These are phyloP conservation scores for Nemania sp. DNA, from an alignment of 2,329 filamentous ascomycete species.

Conservation along the genomic window DNA sequence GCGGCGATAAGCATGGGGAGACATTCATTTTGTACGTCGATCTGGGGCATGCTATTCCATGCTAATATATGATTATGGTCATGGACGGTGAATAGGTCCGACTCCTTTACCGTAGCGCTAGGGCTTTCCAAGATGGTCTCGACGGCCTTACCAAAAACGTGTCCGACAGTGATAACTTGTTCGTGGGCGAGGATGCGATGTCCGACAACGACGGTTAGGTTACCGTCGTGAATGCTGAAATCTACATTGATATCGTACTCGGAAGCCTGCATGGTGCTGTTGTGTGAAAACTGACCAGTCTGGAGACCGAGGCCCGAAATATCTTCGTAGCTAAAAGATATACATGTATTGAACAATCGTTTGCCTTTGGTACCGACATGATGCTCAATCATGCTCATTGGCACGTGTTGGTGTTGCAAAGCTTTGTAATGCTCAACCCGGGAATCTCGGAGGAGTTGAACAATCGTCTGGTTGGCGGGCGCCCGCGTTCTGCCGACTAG, in stretches of 20 bases:
- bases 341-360: conserved; percentile 55
- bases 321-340: conserved; percentile 52
- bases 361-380: conserved; percentile 48
- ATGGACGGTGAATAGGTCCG: conserved; percentile 59
- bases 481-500: conserved; percentile 34
- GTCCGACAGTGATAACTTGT: conserved; percentile 54
- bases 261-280: conserved; percentile 49
- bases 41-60: conserved; percentile 53
- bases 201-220: conserved; percentile 50
- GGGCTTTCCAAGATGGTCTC: conserved; percentile 50
- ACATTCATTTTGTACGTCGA: conserved; percentile 47
- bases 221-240: conserved; percentile 47
- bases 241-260: conserved; percentile 54
- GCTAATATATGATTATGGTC: conserved; percentile 59
- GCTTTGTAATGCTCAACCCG: conserved; percentile 35
- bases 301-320: conserved; percentile 30
- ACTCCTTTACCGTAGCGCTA: conserved; percentile 47
- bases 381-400: conserved; percentile 53
- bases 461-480: conserved; percentile 29
- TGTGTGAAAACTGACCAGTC: conserved; percentile 43
- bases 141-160: conserved; percentile 58
- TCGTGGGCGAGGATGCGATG: conserved; percentile 49
- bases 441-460: conserved; percentile 34
- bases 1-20: conserved; percentile 52
- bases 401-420: conserved; percentile 50